Percentiles rank a stretch among this genome's conserved stretches.
These are phyloP conservation scores for Marasmius sp. DNA, from an alignment of 1,284 basidiomycete genomes.

Conservation along the genomic window DNA sequence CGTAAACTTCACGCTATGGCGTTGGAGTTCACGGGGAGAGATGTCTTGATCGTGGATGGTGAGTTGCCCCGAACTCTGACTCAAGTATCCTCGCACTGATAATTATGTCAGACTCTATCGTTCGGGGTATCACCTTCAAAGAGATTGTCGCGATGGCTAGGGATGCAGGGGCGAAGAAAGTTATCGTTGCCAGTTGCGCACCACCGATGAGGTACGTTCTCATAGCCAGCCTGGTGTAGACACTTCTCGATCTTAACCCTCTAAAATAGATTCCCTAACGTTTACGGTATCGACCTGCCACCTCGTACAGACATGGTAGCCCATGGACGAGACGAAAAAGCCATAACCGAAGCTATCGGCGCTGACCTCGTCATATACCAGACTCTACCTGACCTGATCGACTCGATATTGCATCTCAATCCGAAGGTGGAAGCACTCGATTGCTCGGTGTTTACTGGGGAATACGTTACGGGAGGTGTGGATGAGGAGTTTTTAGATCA, in stretches of 20 bases:
- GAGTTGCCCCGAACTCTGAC: constrained; percentile 17
- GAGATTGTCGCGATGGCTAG: constrained; percentile 99
- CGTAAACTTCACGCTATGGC: constrained; percentile 99
- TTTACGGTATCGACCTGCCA: constrained; percentile 99
- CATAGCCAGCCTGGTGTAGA: not conserved
- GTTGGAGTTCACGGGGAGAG: constrained; percentile 91
- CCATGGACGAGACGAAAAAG: constrained; percentile 72
- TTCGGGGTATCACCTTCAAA: constrained; percentile 97
- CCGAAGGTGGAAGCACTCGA: constrained; percentile 81
- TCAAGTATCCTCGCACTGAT: not conserved
- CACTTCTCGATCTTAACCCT: constrained; percentile 8
- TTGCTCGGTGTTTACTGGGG: constrained; percentile 97
- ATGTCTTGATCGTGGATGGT: constrained; percentile 97
- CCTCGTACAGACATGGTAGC: constrained; percentile 93
- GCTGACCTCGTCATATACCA: constrained; percentile 98
- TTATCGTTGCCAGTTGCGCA: constrained; percentile 96
- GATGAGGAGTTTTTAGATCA: constrained; percentile 81
- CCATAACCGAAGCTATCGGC: constrained; percentile 85
- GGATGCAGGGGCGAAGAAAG: constrained; percentile 97
- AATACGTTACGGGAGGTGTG: constrained; percentile 95
- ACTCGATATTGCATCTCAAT: constrained; percentile 90
- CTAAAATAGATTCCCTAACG: constrained; percentile 76
- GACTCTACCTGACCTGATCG: constrained; percentile 84
- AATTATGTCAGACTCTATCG: constrained; percentile 81
- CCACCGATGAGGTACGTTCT: constrained; percentile 81